Evolutionary conservation across 345 rosid species (phyloP).

Genomic region (Linum trigynum): DNA sequence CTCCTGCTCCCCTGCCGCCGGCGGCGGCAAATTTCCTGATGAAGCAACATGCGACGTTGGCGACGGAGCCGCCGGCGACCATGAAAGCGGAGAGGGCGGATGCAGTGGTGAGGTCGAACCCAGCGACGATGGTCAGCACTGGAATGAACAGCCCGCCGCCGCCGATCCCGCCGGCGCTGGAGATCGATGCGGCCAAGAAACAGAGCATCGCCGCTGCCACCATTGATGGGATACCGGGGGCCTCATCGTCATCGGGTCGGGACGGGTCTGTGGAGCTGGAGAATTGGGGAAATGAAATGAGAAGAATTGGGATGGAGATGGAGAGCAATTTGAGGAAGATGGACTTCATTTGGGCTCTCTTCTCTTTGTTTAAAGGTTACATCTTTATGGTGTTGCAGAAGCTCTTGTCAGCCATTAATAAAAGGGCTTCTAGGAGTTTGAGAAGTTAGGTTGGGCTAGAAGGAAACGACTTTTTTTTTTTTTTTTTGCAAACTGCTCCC

Average conservation of each 20-base stretch:
- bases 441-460: no score
- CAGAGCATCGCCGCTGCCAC: slow-evolving; percentile 47
- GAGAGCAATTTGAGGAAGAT: not conserved
- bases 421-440: no score
- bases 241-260: not conserved
- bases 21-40: slow-evolving; percentile 29
- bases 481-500: no score
- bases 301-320: not conserved
- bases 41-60: slow-evolving; percentile 52
- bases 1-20: slow-evolving; percentile 15
- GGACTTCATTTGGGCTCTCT: not conserved
- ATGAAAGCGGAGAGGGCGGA: slow-evolving; percentile 78
- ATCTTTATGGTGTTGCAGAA: no score
- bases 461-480: no score
- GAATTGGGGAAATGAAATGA: not conserved
- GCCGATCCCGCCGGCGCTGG: slow-evolving; percentile 91
- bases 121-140: slow-evolving; percentile 53
- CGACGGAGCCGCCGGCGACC: slow-evolving; percentile 86
- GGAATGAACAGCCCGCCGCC: slow-evolving; percentile 89
- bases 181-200: slow-evolving; percentile 60
- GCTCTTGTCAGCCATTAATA: no score
- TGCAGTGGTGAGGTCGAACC: slow-evolving; percentile 71
- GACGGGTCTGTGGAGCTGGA: not conserved
- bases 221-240: not conserved
- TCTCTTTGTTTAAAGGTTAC: not conserved